Evolutionary conservation across 2,329 filamentous ascomycete genomes (phyloP), one percentile per base, ranked within the genome.

Genomic region (Fusarium veterinarium): DNA sequence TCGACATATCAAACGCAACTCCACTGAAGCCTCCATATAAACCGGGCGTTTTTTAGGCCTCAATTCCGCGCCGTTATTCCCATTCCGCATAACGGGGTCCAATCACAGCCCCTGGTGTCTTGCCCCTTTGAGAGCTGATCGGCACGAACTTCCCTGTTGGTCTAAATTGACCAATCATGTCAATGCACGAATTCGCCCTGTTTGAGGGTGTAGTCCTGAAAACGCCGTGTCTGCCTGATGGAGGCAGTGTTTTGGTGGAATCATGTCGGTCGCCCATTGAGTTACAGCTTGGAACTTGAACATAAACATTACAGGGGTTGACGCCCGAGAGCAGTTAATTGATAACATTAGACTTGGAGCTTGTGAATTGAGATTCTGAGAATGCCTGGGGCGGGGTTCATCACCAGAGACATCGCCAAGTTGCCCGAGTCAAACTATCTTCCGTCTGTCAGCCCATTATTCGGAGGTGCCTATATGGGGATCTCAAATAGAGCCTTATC

Each of bases 381-480:
- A 49, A 61, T 51, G 61, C 58, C 62, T 65, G 30, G 31, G 37
- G 62, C 62, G 58, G 41, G 58, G 62, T 48, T 40, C 48, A 37
- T 55, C 23, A 60, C 31, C 42, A 41, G 31, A 38, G 49, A 25
- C 33, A 30, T 19, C 12, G 58, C 45, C 61, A 61, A 40, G 31
- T 38, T 19, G 38, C 19, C 30, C 16, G 14, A 23, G 11, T 33
- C 23, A 17, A 25, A 4, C 37, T n/a, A n/a, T 40, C 17, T 8
- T 40, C 14, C 11, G 2, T 42, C 19, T 38, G 45, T 61, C 31
- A 64, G 57, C 61, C 61, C 44, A 60, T 23, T 8, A 13, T n/a
- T 33, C 13, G 23, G 1, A 7, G 23, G 2, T 38, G 49, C 49
- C 19, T 52, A 28, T 53, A 23, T 28, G 7, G 10, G 1, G 5